Evolutionary conservation across 108 stramenopile species (phyloP).

Genomic region (Cyclotella kingstonii): DNA sequence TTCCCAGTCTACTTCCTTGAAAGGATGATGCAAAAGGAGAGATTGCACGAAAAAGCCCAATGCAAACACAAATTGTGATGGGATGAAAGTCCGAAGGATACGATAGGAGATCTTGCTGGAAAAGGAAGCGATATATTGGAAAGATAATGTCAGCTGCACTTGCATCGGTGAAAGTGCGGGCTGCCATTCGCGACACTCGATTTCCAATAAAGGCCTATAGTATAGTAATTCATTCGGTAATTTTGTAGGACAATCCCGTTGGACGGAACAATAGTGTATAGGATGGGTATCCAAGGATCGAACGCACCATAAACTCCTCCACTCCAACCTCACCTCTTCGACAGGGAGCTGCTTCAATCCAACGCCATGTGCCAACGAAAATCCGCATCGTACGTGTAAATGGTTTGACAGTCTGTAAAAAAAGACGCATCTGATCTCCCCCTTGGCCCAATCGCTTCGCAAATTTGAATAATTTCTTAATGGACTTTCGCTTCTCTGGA

Average conservation of each 20-base stretch:
- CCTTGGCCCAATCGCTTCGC: slow-evolving; percentile 38
- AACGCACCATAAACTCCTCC: slow-evolving; percentile 46
- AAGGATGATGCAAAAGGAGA: slow-evolving; percentile 52
- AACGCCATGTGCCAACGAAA: slow-evolving; percentile 52
- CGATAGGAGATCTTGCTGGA: slow-evolving; percentile 26
- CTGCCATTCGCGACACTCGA: slow-evolving; percentile 54
- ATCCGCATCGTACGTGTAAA: slow-evolving; percentile 53
- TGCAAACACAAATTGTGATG: slow-evolving; percentile 45
- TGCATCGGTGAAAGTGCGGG: slow-evolving; percentile 42
- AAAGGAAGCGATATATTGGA: slow-evolving; percentile 44
- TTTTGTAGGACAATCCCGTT: too few relatives aligned
- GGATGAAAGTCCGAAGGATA: slow-evolving; percentile 47
- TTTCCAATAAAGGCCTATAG: slow-evolving; percentile 76
- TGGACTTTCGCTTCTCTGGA: slow-evolving; percentile 34
- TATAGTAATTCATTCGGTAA: slow-evolving; percentile 2
- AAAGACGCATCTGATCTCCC: slow-evolving; percentile 38
- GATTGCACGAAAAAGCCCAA: slow-evolving; percentile 50
- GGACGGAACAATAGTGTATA: too few relatives aligned
- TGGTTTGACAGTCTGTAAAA: slow-evolving; percentile 54
- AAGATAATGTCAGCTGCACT: slow-evolving; percentile 39
- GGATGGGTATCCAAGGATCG: neutral
- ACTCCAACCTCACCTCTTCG: slow-evolving; percentile 58
- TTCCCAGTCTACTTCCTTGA: slow-evolving; percentile 62
- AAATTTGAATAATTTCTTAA: slow-evolving; percentile 31
- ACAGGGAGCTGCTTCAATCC: slow-evolving; percentile 54